Base-by-base conservation (phyloP, 352 stramenopile genomes). In the Phytophthora uliginosa region DNA sequence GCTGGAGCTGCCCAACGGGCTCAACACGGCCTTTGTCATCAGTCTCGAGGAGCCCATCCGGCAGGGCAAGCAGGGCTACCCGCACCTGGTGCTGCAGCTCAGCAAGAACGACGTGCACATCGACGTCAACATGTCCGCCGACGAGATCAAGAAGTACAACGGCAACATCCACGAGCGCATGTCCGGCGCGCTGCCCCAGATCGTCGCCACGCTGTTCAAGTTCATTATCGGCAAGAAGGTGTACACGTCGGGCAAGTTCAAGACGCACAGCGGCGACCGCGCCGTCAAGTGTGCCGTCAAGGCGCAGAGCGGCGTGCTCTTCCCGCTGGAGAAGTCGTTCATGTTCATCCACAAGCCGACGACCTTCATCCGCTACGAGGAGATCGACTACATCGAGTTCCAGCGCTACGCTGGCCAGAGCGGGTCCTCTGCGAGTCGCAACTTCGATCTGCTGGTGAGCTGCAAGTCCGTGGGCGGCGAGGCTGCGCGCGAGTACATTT, bases 321-420 rank as follows among this genome's bases (percentile, higher is more conserved):
- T 99, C 78, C 97, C 97, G 34, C 82, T 99, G 15, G 97, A 99
- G 70, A 99, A 98, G 83, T 98, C 97, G 73, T 99, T 99, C 82
- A 98, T 99, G 85, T 99, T 99, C 77, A 99, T 99, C 75, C 97
- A 99, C 89, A 99, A 99, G 81, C 98, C 98, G 24, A 99, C 98
- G 62, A 96, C 98, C 24, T 94, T 99, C 68, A 99, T 99, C 81
- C 93, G 95, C 63, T 99, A 99, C 84, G 98, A 99, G 71, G 98
- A 99, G 83, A 97, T 99, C 55, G 95, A 99, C 74, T 98, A 93
- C 74, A 97, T 99, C 28, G 97, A 99, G 80, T 99, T 99, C 78
- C 96, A 99, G 82, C 90, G 97, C 9, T 99, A 99, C 76, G 94
- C 95, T 1, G 96, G 96, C 6, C 95, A 98, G 72, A 87, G 75